Conservation (phyloP, 176 grass and related monocot species). For the Saccharum spontaneum region DNA sequence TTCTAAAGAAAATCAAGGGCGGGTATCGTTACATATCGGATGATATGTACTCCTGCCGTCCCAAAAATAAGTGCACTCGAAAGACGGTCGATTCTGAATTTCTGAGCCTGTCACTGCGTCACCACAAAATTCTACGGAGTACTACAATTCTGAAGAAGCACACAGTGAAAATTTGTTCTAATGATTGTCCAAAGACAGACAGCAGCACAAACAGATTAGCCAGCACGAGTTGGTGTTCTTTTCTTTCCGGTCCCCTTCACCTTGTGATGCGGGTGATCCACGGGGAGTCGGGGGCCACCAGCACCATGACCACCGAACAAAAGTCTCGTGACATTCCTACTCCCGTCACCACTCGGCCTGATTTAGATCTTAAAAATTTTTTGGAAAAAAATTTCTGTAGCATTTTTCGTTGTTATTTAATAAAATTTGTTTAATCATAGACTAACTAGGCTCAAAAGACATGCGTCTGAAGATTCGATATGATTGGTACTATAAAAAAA, state of each 20-base stretch:
- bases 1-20: too few relatives aligned
- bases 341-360: neutral
- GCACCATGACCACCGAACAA: neutral
- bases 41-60: too few relatives aligned
- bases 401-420: too few relatives aligned
- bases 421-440: too few relatives aligned
- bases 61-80: neutral
- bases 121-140: neutral
- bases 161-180: neutral
- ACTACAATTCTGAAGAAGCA: neutral
- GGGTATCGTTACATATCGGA: too few relatives aligned
- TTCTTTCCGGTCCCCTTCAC: neutral
- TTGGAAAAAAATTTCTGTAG: too few relatives aligned
- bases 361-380: too few relatives aligned
- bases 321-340: slow-evolving; percentile 25
- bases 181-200: neutral
- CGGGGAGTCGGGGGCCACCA: neutral
- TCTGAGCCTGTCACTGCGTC: neutral
- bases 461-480: too few relatives aligned
- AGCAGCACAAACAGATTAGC: neutral
- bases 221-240: neutral
- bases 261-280: slow-evolving; percentile 3
- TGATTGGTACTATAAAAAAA: too few relatives aligned
- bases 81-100: neutral
- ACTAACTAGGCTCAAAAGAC: too few relatives aligned